Percentiles rank a stretch among this genome's conserved stretches.
Conservation (phyloP, 192 early-diverging fungal species). For the Umbelopsis vinacea region DNA sequence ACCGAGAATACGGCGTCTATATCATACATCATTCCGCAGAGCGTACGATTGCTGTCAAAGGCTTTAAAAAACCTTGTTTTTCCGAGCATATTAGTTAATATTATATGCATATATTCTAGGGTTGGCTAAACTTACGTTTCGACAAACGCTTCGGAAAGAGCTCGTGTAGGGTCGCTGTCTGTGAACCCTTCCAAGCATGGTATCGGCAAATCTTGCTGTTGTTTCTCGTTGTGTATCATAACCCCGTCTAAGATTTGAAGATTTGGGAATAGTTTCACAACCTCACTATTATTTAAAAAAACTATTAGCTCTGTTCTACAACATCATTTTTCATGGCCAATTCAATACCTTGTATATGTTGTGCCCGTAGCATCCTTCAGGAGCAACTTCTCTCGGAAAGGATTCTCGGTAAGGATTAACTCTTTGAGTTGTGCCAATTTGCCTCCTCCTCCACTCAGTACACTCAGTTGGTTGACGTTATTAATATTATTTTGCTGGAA, state of each 20-base stretch:
- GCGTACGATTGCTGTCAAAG: background rate
- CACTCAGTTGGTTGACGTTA: conserved; percentile 4
- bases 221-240: background rate
- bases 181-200: conserved; percentile 5
- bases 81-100: background rate
- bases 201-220: background rate
- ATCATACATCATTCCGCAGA: background rate
- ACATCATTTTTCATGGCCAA: background rate
- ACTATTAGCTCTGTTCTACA: background rate
- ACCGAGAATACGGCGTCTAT: background rate
- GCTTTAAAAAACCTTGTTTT: background rate
- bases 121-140: background rate
- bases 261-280: background rate
- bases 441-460: background rate
- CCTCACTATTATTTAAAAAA: background rate
- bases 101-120: background rate
- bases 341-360: background rate
- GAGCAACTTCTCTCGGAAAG: background rate
- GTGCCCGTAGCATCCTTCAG: background rate
- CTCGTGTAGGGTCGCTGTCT: background rate
- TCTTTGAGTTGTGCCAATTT: conserved; percentile 6
- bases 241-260: conserved; percentile 9
- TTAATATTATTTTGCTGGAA: conserved; percentile 14
- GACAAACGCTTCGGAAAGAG: background rate
- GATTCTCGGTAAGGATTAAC: conserved; percentile 2